Base-by-base conservation (phyloP, 148 eudicot species). In the Fagopyrum esculentum region DNA sequence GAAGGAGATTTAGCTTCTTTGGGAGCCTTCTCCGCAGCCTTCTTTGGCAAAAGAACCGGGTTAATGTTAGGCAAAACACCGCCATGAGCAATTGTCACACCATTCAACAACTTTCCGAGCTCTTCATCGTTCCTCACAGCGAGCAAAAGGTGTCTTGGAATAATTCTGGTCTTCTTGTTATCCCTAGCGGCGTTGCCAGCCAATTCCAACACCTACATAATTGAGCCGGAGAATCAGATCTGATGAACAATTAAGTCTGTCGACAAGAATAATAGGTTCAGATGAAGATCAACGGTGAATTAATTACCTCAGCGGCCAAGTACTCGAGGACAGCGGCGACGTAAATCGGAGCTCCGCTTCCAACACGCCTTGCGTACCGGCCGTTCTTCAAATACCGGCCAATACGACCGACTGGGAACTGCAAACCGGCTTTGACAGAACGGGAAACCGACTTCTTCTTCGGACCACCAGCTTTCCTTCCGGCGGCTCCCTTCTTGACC, bases 331-430 rank as follows among this genome's bases (percentile, higher is more conserved):
- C 91, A 43, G 93, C 93, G 56, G 93, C 90, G 56, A 89, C 0
- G 76, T 90, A 90, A 40, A 90, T 83, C 45, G 96, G 92, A 61
- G 96, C 96, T 0, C 96, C 96, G 47, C 80, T 73, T 6, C 96
- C 96, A 19, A 90, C 96, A 30, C 96, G 84, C 76, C 86, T 74
- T 40, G 90, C 84, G 35, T 90, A 90, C 0, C 94, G 78, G 0
- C 94, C 94, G 13, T 90, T 90, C 79, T 90, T 90, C 74, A 90
- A 29, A 54, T 80, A 90, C n/a, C 94, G 79, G 4, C 91, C 94
- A 40, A 90, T 83, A 71, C 96, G 85, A 1, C 92, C 95, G 30
- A 90, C 96, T 2, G 96, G 96, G 50, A 90, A 88, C 76, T 90
- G 96, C 11, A 90, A 57, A 40, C 92, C 96, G 76, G 96, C 92